A percentile compares a stretch with the other conserved stretches of the same genome.
Evolutionary conservation across 331 rosid species (phyloP).

Genomic region (Telfairia occidentalis): DNA sequence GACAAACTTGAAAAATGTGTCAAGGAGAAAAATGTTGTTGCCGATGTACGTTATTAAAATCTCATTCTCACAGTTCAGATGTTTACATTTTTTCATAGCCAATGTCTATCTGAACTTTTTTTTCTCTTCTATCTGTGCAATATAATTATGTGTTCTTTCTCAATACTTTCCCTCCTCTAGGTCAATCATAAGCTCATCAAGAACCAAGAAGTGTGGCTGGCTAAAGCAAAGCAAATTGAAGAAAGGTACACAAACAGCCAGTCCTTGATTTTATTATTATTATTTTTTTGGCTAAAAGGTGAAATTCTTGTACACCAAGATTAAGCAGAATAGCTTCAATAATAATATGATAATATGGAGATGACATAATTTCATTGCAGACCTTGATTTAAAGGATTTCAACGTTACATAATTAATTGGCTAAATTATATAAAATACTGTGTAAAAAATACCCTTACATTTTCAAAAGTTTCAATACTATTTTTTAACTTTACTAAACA

Average conservation of each 20-base stretch:
- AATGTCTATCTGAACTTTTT: not conserved
- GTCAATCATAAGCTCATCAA: conserved; percentile 55
- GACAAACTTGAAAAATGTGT: conserved; percentile 47
- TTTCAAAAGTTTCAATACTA: too few species aligned
- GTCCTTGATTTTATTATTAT: too few species aligned
- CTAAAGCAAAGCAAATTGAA: conserved; percentile 53
- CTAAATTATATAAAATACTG: too few species aligned
- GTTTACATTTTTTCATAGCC: not conserved
- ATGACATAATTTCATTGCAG: too few species aligned
- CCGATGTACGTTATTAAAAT: conserved; percentile 31
- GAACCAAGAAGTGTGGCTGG: conserved; percentile 55
- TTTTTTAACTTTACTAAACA: too few species aligned
- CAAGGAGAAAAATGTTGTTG: conserved; percentile 45
- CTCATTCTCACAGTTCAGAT: not conserved
- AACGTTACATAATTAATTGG: too few species aligned
- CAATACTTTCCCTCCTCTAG: conserved; percentile 19
- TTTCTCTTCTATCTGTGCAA: not conserved
- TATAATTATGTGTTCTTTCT: conserved; percentile 6
- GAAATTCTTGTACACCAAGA: too few species aligned
- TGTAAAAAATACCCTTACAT: too few species aligned
- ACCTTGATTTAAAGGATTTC: too few species aligned
- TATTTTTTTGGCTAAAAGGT: too few species aligned
- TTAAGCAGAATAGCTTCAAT: too few species aligned
- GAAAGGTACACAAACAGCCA: conserved; percentile 40
- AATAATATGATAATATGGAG: too few species aligned